Evolutionary conservation across 2,329 filamentous ascomycete genomes (phyloP).

Genomic region (Pseudogymnoascus sp.): DNA sequence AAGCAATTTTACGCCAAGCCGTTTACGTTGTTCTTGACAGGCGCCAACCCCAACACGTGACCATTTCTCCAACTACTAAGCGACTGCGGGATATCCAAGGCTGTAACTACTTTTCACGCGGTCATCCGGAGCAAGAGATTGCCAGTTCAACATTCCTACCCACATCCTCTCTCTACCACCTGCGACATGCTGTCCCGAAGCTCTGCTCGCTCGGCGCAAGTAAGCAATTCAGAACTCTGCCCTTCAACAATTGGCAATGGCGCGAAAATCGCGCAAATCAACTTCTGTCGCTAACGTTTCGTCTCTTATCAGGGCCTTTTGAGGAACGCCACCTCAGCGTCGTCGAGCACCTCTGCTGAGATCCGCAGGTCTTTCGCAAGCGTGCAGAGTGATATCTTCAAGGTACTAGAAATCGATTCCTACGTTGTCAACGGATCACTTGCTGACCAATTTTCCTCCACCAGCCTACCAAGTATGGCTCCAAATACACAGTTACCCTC

Average conservation of each 20-base stretch:
- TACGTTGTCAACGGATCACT: not conserved
- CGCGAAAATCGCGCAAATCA: slow-evolving; percentile 10
- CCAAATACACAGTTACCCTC: slow-evolving; percentile 98
- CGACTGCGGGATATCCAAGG: slow-evolving; percentile 1
- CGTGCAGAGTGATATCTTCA: slow-evolving; percentile 92
- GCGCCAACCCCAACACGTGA: not conserved
- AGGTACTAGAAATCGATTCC: slow-evolving; percentile 34
- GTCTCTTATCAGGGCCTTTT: slow-evolving; percentile 29
- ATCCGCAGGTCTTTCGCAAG: slow-evolving; percentile 54
- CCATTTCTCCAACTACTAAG: slow-evolving; percentile 1
- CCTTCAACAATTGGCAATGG: slow-evolving; percentile 19
- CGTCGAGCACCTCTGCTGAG: slow-evolving; percentile 16
- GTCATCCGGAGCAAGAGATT: slow-evolving; percentile 8
- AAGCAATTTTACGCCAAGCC: not conserved
- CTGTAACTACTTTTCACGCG: slow-evolving; percentile 6
- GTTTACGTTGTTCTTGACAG: not conserved
- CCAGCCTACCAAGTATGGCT: slow-evolving; percentile 80
- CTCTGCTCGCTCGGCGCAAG: slow-evolving; percentile 36
- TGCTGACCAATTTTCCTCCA: slow-evolving; percentile 40
- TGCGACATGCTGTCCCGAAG: slow-evolving; percentile 27
- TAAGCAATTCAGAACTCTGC: slow-evolving; percentile 23
- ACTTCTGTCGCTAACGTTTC: slow-evolving; percentile 11
- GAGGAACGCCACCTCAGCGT: slow-evolving; percentile 24
- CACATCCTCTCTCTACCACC: not conserved
- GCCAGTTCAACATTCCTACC: slow-evolving; percentile 20